Evolutionary conservation across 345 rosid species (phyloP), one percentile per base, ranked within the genome.

Genomic region (Eucalyptus tenuipes): DNA sequence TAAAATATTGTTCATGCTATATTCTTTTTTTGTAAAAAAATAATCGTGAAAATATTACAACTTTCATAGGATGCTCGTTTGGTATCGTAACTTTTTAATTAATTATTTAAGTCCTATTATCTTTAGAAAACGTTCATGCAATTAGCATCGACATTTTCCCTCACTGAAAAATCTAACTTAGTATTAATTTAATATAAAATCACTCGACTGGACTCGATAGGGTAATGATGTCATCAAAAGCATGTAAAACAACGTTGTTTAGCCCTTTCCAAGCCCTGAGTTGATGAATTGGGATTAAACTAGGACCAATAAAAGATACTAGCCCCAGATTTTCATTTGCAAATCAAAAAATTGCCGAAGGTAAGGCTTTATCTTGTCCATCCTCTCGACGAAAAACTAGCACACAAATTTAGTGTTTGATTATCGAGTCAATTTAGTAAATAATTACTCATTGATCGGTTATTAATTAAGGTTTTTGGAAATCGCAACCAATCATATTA

Each of bases 151-250:
- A 15, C 6, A n/a, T n/a, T 64, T 64, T 64, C 5, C 10, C 37
- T n/a, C 33, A 7, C 8, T 5, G 14, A 33, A 15, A 64, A 64
- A 29, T 59, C 31, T 25, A 15, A 14, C 6, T 8, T 31, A 33
- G 18, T 7, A 14, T 64, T n/a, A 13, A 14, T 1, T 66, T 66
- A 31, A 68, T 1, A 68, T 31, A 31, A 15, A 31, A 68, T 15
- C 0, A 10, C 5, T 8, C 3, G 1, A 31, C 3, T 31, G 0
- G 12, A 22, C 42, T 68, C 2, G 11, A 1, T 1, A 9, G 31
- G 37, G 40, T 8, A 68, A 31, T 31, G 42, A 66, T 16, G 1
- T 5, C 13, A 16, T 17, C 24, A 31, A 68, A 68, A 68, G 17
- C 3, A 0, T 16, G 11, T 16, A 68, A 10, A 31, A 68, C 79